Evolutionary conservation across 2,329 filamentous ascomycete genomes (phyloP).

Genomic region (Beauveria scarabaeidicola): DNA sequence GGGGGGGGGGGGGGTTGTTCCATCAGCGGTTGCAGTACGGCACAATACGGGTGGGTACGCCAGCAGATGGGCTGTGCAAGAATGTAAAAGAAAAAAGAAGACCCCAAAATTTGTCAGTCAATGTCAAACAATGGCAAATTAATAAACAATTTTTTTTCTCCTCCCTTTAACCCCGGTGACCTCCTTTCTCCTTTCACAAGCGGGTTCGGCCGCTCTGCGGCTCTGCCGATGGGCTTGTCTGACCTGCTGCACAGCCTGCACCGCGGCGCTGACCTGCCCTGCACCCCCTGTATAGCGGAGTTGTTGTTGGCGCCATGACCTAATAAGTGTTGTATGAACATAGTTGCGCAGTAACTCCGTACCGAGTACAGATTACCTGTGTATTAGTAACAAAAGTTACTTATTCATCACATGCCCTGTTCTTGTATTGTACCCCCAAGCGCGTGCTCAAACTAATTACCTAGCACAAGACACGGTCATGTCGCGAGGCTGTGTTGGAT

Average conservation of each 20-base stretch:
- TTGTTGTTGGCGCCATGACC: too few species aligned
- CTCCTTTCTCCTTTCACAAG: not conserved
- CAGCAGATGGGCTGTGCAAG: constrained; percentile 1
- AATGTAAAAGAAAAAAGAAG: not conserved
- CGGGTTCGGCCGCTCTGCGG: not conserved
- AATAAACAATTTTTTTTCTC: too few species aligned
- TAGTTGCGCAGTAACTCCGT: too few species aligned
- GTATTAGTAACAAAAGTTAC: too few species aligned
- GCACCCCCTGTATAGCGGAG: not conserved
- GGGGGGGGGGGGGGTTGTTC: not conserved
- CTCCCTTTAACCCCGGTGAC: not conserved
- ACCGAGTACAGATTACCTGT: too few species aligned
- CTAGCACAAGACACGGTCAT: not conserved
- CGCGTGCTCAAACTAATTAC: not conserved
- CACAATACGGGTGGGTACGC: not conserved
- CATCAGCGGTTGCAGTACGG: not conserved
- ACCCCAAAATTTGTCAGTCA: not conserved
- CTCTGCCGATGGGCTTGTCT: not conserved
- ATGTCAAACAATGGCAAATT: too few species aligned
- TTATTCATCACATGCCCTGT: too few species aligned
- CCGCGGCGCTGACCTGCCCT: not conserved
- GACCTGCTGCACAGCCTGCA: not conserved
- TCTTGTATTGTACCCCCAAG: not conserved
- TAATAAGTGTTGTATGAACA: too few species aligned
- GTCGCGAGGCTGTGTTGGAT: constrained; percentile 3